These are phyloP conservation scores for Saccharomycodes ludwigii DNA, from an alignment of 805 yeast species.

Conservation along the genomic window DNA sequence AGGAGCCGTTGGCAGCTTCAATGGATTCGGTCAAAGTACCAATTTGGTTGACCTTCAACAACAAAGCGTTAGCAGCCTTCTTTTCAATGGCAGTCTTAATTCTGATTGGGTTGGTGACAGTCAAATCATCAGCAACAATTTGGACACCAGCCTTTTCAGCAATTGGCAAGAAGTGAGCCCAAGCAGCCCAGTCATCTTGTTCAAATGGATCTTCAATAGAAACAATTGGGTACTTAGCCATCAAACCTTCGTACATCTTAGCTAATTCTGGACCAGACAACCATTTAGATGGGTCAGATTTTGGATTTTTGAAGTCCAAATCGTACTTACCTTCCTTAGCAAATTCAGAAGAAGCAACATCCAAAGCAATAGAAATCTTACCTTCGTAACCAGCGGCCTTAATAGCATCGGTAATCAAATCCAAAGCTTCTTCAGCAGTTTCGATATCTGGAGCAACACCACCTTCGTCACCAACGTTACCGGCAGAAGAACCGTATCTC, in stretches of 20 bases:
- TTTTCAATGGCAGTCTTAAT: constrained; percentile 91
- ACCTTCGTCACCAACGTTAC: constrained; percentile 99
- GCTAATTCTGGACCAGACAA: constrained; percentile 81
- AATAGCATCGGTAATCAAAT: constrained; percentile 83
- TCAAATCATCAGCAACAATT: constrained; percentile 96
- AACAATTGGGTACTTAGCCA: constrained; percentile 91
- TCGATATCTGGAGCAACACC: constrained; percentile 99
- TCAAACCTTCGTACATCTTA: constrained; percentile 64
- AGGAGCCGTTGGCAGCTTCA: constrained; percentile 92
- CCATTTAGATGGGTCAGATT: constrained; percentile 85
- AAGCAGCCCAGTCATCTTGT: constrained; percentile 99
- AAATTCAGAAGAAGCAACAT: constrained; percentile 96
- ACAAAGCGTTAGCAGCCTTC: constrained; percentile 90
- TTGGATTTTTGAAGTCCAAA: constrained; percentile 96
- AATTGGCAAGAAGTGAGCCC: constrained; percentile 88
- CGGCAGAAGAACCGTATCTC: constrained; percentile 95
- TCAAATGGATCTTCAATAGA: constrained; percentile 98
- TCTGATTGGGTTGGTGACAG: constrained; percentile 95
- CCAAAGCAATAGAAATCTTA: constrained; percentile 82
- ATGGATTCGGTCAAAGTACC: constrained; percentile 95
- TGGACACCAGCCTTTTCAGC: constrained; percentile 64
- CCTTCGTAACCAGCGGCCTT: constrained; percentile 93
- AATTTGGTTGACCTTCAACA: constrained; percentile 97
- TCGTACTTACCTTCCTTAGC: constrained; percentile 95
- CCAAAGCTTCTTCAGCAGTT: constrained; percentile 94